These are phyloP conservation scores for Maudiozyma saulgeensis DNA, from an alignment of 805 yeast genomes.

Conservation along the genomic window DNA sequence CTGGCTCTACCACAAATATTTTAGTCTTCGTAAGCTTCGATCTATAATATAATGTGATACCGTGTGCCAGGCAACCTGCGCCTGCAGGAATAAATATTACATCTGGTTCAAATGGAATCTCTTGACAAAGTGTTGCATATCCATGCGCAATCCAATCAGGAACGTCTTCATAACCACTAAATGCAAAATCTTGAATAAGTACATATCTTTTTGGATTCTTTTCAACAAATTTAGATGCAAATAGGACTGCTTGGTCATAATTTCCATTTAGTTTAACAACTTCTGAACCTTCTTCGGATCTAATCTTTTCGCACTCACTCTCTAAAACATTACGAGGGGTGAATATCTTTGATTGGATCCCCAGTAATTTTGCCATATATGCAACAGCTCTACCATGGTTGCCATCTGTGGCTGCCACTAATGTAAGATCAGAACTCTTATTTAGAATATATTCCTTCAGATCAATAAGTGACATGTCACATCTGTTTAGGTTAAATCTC, in stretches of 20 bases:
- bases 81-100: background rate
- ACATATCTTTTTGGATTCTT: background rate
- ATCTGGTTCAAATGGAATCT: background rate
- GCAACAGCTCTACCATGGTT: background rate
- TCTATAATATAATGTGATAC: background rate
- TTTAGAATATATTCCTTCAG: background rate
- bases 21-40: background rate
- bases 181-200: background rate
- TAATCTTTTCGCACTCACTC: background rate
- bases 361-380: background rate
- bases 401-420: background rate
- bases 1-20: background rate
- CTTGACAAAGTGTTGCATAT: background rate
- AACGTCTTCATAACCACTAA: background rate
- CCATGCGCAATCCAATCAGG: background rate
- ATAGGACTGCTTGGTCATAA: background rate
- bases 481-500: background rate
- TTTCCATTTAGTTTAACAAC: background rate
- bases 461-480: background rate
- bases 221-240: background rate
- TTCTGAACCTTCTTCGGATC: background rate
- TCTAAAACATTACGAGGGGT: background rate
- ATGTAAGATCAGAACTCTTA: background rate
- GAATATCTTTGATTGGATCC: background rate
- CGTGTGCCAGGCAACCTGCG: background rate